phyloP scores from a whole-genome alignment of 768 basidiomycete species.

The Phaeotremella skinneri region DNA sequence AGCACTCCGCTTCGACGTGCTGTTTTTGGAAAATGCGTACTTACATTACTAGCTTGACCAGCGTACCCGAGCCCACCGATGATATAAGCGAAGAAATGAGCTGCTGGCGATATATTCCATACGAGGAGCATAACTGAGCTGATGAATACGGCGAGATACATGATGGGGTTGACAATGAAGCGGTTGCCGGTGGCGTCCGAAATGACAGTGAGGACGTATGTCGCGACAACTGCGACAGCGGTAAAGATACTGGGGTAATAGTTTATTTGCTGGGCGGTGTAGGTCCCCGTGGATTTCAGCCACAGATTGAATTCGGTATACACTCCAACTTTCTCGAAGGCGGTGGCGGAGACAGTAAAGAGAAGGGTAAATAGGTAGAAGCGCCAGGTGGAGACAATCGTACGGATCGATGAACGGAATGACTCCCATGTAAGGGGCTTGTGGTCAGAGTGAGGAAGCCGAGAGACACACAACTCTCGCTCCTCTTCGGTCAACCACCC shows the following conservation, averaged over 20 bases:
- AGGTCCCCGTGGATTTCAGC: conserved; percentile 49
- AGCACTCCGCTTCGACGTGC: not conserved
- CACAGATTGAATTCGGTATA: conserved; percentile 27
- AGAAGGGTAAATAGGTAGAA: conserved; percentile 31
- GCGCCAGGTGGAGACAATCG: conserved; percentile 21
- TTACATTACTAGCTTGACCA: conserved; percentile 66
- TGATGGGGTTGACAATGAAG: conserved; percentile 39
- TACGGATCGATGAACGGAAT: conserved; percentile 18
- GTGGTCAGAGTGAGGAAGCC: conserved; percentile 32
- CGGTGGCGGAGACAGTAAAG: conserved; percentile 27
- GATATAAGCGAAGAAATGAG: conserved; percentile 76
- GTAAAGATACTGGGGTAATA: conserved; percentile 37
- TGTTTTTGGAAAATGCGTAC: not conserved
- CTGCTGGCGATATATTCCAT: conserved; percentile 61
- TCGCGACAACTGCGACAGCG: conserved; percentile 36
- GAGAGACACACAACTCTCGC: conserved; percentile 25
- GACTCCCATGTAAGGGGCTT: conserved; percentile 21
- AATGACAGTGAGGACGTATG: conserved; percentile 25
- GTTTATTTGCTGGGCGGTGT: conserved; percentile 27
- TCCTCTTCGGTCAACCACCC: conserved; percentile 63
- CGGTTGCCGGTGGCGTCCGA: conserved; percentile 29
- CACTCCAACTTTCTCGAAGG: conserved; percentile 31
- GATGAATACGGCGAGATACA: conserved; percentile 28
- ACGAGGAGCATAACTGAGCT: conserved; percentile 56
- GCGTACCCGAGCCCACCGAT: conserved; percentile 64